Conservation (phyloP, 1,284 basidiomycete genomes). For the Ganoderma resinaceum region DNA sequence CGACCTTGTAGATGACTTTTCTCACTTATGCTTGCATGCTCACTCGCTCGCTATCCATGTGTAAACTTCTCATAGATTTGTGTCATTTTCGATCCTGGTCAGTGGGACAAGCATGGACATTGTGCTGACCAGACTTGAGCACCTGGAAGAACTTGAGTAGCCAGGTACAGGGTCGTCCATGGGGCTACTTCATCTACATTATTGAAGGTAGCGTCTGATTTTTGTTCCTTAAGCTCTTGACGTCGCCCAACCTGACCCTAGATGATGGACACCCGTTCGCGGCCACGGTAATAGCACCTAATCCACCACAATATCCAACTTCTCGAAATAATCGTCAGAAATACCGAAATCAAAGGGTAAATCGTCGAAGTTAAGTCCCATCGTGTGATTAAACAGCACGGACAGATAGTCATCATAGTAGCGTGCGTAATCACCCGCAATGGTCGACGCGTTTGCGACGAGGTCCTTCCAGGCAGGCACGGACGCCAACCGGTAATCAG, state of each 20-base stretch:
- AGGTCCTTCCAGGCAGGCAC: slow-evolving; percentile 4
- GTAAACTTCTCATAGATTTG: slow-evolving; percentile 71
- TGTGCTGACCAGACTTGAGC: slow-evolving; percentile 88
- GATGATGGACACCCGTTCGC: neutral
- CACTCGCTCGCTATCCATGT: neutral
- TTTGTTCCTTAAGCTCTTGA: neutral
- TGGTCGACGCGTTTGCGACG: neutral
- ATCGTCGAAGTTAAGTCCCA: neutral
- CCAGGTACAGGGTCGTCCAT: slow-evolving; percentile 46
- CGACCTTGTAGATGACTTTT: slow-evolving; percentile 97
- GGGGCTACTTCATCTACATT: neutral
- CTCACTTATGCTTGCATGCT: too few relatives aligned
- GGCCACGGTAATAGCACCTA: too few relatives aligned
- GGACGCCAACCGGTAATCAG: neutral
- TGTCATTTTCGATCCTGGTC: slow-evolving; percentile 96
- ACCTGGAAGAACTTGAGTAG: slow-evolving; percentile 90
- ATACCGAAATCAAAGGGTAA: neutral
- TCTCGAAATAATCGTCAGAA: neutral
- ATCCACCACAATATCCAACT: neutral
- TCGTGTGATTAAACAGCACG: neutral
- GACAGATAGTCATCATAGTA: neutral
- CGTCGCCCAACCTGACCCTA: neutral
- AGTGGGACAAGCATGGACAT: slow-evolving; percentile 99
- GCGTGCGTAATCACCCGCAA: neutral
- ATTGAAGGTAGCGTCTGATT: neutral